Evolutionary conservation across 352 stramenopile species (phyloP).

Genomic region (Globisporangium polare): DNA sequence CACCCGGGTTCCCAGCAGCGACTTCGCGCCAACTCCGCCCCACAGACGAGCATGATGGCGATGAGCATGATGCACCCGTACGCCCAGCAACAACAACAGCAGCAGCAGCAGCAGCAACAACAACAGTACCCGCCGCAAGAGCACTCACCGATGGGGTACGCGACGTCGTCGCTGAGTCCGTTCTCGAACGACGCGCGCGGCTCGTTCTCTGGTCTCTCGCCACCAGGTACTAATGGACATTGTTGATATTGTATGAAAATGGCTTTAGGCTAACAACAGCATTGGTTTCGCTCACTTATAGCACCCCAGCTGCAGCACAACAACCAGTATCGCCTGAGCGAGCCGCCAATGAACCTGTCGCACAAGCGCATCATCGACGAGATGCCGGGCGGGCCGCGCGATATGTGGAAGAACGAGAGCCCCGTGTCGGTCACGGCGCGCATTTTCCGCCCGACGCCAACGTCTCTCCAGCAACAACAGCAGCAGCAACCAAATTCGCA

Average conservation of each 20-base stretch:
- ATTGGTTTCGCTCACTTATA: not conserved
- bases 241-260: not conserved
- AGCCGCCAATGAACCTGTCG: slow-evolving; percentile 35
- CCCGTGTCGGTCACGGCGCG: slow-evolving; percentile 57
- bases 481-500: slow-evolving; percentile 22
- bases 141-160: slow-evolving; percentile 9
- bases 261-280: not conserved
- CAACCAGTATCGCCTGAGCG: slow-evolving; percentile 26
- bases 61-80: slow-evolving; percentile 26
- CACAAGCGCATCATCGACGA: slow-evolving; percentile 61
- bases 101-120: slow-evolving; percentile 4
- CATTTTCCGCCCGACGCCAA: slow-evolving; percentile 41
- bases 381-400: slow-evolving; percentile 43
- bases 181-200: slow-evolving; percentile 13
- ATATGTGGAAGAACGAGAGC: slow-evolving; percentile 61
- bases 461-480: slow-evolving; percentile 11
- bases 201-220: slow-evolving; percentile 9
- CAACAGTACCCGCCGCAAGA: slow-evolving; percentile 11
- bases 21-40: slow-evolving; percentile 7
- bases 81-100: slow-evolving; percentile 10
- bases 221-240: slow-evolving; percentile 13
- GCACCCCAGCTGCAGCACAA: slow-evolving; percentile 23
- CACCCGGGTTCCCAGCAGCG: not conserved
- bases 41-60: slow-evolving; percentile 5
- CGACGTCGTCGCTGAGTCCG: not conserved